Conservation (phyloP, 352 stramenopile species). For the Blastocystis sp. region DNA sequence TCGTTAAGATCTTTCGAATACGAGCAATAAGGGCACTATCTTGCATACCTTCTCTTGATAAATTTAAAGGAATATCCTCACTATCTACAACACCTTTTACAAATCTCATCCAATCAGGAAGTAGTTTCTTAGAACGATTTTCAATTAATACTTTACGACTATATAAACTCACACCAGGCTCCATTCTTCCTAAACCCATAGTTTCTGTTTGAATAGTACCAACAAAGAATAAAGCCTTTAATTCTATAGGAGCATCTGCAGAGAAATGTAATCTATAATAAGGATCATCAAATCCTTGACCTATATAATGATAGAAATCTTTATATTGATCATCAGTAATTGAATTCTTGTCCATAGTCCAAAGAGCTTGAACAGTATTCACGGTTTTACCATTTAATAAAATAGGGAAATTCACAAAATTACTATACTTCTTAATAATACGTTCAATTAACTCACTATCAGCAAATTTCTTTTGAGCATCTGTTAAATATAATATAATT, state of each 20-base stretch:
- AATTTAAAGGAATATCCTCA: slow-evolving; percentile 89
- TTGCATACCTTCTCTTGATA: slow-evolving; percentile 96
- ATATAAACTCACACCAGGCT: slow-evolving; percentile 88
- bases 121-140: slow-evolving; percentile 76
- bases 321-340: slow-evolving; percentile 85
- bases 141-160: slow-evolving; percentile 97
- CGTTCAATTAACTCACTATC: slow-evolving; percentile 66
- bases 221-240: slow-evolving; percentile 82
- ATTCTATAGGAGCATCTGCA: slow-evolving; percentile 85
- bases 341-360: slow-evolving; percentile 75
- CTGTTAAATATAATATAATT: slow-evolving; percentile 89
- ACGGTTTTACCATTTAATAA: slow-evolving; percentile 80
- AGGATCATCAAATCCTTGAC: slow-evolving; percentile 72
- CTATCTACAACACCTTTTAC: slow-evolving; percentile 75
- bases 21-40: slow-evolving; percentile 82
- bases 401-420: slow-evolving; percentile 97
- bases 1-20: slow-evolving; percentile 79
- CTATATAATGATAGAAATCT: slow-evolving; percentile 88
- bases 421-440: slow-evolving; percentile 96
- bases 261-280: slow-evolving; percentile 81
- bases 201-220: slow-evolving; percentile 66
- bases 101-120: slow-evolving; percentile 91
- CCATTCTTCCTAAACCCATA: slow-evolving; percentile 70
- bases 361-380: slow-evolving; percentile 93
- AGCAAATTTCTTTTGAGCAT: slow-evolving; percentile 72